A percentile compares a stretch with the other conserved stretches of the same genome.
Evolutionary conservation across 192 early-diverging fungal genomes (phyloP).

Genomic region (Coemansia sp.): DNA sequence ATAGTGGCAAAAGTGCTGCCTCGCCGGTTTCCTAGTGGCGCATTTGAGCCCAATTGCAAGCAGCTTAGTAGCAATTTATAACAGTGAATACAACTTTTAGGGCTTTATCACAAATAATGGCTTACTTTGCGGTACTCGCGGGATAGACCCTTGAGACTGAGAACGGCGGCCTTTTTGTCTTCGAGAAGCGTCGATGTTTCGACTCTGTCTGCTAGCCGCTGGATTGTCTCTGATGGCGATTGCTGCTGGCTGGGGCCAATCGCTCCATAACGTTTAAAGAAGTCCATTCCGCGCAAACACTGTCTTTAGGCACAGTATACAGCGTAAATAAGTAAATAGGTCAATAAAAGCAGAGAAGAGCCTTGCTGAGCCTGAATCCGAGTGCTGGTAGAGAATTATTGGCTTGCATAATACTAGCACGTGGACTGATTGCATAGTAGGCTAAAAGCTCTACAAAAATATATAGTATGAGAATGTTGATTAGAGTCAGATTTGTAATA

Average conservation of each 20-base stretch:
- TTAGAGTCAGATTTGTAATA: no score
- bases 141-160: conserved; percentile 80
- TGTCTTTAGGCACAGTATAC: neutral
- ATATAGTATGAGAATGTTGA: no score
- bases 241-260: conserved; percentile 52
- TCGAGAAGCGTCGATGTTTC: conserved; percentile 83
- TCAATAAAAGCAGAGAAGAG: neutral
- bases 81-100: neutral
- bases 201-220: conserved; percentile 79
- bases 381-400: neutral
- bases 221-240: conserved; percentile 70
- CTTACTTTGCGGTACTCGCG: conserved; percentile 70
- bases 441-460: no score
- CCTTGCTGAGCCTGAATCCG: neutral
- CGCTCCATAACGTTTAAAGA: conserved; percentile 52
- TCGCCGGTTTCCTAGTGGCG: conserved; percentile 79
- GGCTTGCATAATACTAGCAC: neutral
- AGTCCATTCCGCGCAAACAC: conserved; percentile 27
- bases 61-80: neutral
- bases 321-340: neutral
- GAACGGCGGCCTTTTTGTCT: conserved; percentile 84
- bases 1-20: conserved; percentile 69
- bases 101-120: neutral
- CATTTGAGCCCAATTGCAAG: no score
- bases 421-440: neutral